These are phyloP conservation scores for Xylaria sp. DNA, from an alignment of 2,329 filamentous ascomycete genomes.

Conservation along the genomic window DNA sequence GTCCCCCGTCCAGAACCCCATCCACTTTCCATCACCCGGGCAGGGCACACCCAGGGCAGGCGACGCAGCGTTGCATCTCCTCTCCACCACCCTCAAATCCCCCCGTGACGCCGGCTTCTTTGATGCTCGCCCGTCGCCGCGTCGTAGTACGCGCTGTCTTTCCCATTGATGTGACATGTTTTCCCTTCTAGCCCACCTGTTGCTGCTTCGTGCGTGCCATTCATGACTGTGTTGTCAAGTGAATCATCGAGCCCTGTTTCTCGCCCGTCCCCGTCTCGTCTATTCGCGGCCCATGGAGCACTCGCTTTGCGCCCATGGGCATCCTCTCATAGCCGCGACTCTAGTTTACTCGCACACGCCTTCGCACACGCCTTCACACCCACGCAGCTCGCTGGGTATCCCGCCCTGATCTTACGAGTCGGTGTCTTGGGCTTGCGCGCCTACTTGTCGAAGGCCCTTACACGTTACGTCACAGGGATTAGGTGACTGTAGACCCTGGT, in stretches of 20 bases:
- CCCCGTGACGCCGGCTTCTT: slow-evolving; percentile 36
- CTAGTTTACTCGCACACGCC: slow-evolving; percentile 18
- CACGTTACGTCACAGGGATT: slow-evolving; percentile 24
- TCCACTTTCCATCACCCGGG: background rate
- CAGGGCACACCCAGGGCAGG: slow-evolving; percentile 22
- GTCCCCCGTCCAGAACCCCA: background rate
- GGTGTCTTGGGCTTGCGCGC: slow-evolving; percentile 28
- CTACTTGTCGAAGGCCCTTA: slow-evolving; percentile 21
- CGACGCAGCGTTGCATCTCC: slow-evolving; percentile 23
- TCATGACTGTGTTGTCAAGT: slow-evolving; percentile 23
- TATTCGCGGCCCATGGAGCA: slow-evolving; percentile 35
- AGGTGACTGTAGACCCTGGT: slow-evolving; percentile 25
- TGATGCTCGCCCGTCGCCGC: slow-evolving; percentile 6
- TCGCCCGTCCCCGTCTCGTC: slow-evolving; percentile 24
- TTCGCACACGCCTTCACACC: slow-evolving; percentile 10
- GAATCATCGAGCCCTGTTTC: slow-evolving; percentile 31
- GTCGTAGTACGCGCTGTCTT: slow-evolving; percentile 25
- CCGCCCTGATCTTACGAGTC: slow-evolving; percentile 5
- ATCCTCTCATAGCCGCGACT: slow-evolving; percentile 24
- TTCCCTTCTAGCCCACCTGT: slow-evolving; percentile 12
- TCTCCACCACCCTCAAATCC: slow-evolving; percentile 18
- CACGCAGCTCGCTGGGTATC: slow-evolving; percentile 1
- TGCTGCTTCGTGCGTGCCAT: slow-evolving; percentile 27
- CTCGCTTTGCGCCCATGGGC: slow-evolving; percentile 11
- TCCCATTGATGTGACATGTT: slow-evolving; percentile 36